Conservation (phyloP, 2,329 filamentous ascomycete genomes). For the Ilyonectria robusta region DNA sequence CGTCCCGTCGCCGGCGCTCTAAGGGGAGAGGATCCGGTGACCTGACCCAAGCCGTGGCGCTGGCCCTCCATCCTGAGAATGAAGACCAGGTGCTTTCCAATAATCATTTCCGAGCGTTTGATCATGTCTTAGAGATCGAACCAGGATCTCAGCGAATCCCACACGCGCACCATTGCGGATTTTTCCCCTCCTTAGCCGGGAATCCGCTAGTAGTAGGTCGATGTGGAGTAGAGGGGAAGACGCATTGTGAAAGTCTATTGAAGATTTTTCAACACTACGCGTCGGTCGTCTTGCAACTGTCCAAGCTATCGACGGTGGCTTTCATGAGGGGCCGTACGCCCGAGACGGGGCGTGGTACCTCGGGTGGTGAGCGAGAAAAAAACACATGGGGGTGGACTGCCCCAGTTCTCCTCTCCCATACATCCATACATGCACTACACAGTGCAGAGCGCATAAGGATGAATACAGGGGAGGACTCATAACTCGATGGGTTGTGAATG, state of each 20-base stretch:
- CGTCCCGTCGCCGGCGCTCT: conserved; percentile 31
- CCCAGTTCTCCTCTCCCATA: too few relatives aligned
- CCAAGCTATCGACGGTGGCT: neutral
- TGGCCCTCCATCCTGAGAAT: conserved; percentile 9
- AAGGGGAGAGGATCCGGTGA: conserved; percentile 19
- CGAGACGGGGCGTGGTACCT: conserved; percentile 7
- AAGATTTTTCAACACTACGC: conserved; percentile 36
- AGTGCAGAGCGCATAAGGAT: neutral
- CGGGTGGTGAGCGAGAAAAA: neutral
- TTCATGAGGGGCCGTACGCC: conserved; percentile 28
- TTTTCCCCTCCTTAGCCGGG: conserved; percentile 30
- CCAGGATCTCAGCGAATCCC: conserved; percentile 18
- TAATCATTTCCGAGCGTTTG: conserved; percentile 17
- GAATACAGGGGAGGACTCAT: neutral
- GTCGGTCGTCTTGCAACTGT: conserved; percentile 16
- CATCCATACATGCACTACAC: too few relatives aligned
- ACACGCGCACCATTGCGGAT: conserved; percentile 27
- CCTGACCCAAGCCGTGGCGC: conserved; percentile 10
- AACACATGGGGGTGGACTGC: neutral
- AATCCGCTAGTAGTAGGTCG: conserved; percentile 24
- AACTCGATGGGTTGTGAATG: too few relatives aligned
- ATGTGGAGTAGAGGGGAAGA: conserved; percentile 21
- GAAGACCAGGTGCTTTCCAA: neutral
- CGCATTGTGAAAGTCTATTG: conserved; percentile 33
- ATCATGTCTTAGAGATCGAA: conserved; percentile 1